A percentile compares a stretch with the other conserved stretches of the same genome.
Conservation (phyloP, 257 asterid species). For the Solanum etuberosum region DNA sequence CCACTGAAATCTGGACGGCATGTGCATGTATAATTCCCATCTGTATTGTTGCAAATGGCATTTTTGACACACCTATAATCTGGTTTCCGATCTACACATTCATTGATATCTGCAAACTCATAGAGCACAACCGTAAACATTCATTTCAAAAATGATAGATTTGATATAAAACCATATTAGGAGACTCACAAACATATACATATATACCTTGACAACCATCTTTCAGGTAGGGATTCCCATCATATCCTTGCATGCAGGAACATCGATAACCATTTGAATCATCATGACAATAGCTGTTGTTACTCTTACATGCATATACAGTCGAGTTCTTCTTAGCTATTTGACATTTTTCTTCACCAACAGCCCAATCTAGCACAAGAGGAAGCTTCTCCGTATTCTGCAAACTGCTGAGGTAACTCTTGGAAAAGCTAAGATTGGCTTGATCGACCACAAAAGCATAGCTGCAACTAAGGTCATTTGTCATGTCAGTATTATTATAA, state of each 20-base stretch:
- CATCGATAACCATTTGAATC: conserved; percentile 21
- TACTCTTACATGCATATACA: conserved; percentile 15
- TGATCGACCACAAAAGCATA: conserved; percentile 17
- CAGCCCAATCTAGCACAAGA: conserved; percentile 23
- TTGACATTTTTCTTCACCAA: conserved; percentile 14
- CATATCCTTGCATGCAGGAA: conserved; percentile 17
- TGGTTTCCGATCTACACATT: too few relatives aligned
- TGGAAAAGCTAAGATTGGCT: not conserved
- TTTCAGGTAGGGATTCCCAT: conserved; percentile 31
- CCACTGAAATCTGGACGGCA: too few relatives aligned
- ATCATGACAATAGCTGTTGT: not conserved
- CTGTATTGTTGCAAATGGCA: too few relatives aligned
- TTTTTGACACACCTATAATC: too few relatives aligned
- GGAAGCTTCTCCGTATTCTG: not conserved
- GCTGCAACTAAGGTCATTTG: not conserved
- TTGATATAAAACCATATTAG: too few relatives aligned
- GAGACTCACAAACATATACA: not conserved
- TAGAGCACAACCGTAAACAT: too few relatives aligned
- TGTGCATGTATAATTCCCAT: too few relatives aligned
- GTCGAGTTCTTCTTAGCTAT: not conserved
- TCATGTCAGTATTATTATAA: fast-evolving
- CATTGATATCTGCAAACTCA: too few relatives aligned
- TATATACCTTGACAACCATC: conserved; percentile 31
- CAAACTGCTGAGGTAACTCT: not conserved
- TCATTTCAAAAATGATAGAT: too few relatives aligned